Evolutionary conservation across 176 grass and related monocot species (phyloP).

Genomic region (Carex cristatella): DNA sequence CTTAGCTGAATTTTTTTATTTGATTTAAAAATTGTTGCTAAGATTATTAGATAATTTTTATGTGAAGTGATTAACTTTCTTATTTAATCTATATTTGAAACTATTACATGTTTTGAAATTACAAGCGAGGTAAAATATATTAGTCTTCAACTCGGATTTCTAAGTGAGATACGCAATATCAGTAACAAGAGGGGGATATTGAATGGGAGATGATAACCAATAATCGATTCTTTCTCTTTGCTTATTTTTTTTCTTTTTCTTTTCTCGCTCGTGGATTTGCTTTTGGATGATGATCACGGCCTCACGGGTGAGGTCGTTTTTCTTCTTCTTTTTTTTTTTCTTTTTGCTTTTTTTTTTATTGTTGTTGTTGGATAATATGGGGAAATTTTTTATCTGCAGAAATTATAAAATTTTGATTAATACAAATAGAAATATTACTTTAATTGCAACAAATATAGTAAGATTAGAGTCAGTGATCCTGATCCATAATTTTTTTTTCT

Average conservation of each 20-base stretch:
- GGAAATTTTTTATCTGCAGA: too few relatives aligned
- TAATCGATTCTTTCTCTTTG: background rate
- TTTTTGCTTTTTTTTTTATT: too few relatives aligned
- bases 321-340: background rate
- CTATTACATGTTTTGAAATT: background rate
- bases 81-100: background rate
- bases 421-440: too few relatives aligned
- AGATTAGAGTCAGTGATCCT: too few relatives aligned
- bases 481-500: too few relatives aligned
- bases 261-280: slow-evolving; percentile 12
- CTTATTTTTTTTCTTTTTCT: background rate
- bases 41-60: background rate
- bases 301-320: slow-evolving; percentile 31
- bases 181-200: background rate
- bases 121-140: background rate
- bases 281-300: slow-evolving; percentile 47
- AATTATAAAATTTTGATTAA: too few relatives aligned
- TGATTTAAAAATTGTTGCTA: background rate
- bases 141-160: too few relatives aligned
- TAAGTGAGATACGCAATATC: background rate
- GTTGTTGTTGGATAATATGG: background rate
- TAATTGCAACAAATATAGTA: too few relatives aligned
- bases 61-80: background rate
- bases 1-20: background rate
- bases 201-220: background rate